Conservation (phyloP, 331 rosid genomes). For the Dryas integrifolia region DNA sequence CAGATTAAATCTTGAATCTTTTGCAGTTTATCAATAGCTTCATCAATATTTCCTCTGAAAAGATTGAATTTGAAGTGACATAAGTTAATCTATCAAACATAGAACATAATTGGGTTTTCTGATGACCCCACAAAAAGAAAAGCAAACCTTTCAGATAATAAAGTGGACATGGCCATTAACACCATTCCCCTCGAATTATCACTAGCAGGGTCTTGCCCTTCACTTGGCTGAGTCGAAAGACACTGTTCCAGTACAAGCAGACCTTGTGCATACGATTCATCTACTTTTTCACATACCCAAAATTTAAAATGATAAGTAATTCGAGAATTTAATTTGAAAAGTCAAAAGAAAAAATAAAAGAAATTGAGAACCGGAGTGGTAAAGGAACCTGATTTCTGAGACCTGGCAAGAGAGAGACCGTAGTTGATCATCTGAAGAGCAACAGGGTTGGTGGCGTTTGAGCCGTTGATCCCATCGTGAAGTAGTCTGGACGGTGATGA, state of each 20-base stretch:
- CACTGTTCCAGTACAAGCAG: constrained; percentile 69
- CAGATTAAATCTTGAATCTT: constrained; percentile 49
- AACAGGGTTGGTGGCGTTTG: constrained; percentile 50
- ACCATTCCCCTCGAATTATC: constrained; percentile 67
- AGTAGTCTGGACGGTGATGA: constrained; percentile 38
- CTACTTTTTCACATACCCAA: constrained; percentile 31
- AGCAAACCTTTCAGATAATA: constrained; percentile 68
- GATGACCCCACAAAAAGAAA: constrained; percentile 2
- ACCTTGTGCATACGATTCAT: constrained; percentile 69
- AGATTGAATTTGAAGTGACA: background rate
- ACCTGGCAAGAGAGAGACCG: constrained; percentile 71
- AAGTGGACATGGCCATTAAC: constrained; percentile 68
- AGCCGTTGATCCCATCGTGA: constrained; percentile 43
- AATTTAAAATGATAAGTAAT: background rate
- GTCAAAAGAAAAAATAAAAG: constrained; percentile 5
- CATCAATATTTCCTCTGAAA: constrained; percentile 55
- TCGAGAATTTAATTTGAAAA: background rate
- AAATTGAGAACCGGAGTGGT: background rate
- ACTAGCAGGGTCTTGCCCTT: constrained; percentile 39
- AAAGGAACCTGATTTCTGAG: constrained; percentile 65
- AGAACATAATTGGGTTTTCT: constrained; percentile 5
- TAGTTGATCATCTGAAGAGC: constrained; percentile 66
- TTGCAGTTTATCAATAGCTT: constrained; percentile 67
- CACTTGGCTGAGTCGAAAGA: constrained; percentile 50
- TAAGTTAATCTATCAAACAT: constrained; percentile 13